A percentile compares a stretch with the other conserved stretches of the same genome.
Evolutionary conservation across 176 grass and related monocot genomes (phyloP).

Genomic region (Ananas comosus): DNA sequence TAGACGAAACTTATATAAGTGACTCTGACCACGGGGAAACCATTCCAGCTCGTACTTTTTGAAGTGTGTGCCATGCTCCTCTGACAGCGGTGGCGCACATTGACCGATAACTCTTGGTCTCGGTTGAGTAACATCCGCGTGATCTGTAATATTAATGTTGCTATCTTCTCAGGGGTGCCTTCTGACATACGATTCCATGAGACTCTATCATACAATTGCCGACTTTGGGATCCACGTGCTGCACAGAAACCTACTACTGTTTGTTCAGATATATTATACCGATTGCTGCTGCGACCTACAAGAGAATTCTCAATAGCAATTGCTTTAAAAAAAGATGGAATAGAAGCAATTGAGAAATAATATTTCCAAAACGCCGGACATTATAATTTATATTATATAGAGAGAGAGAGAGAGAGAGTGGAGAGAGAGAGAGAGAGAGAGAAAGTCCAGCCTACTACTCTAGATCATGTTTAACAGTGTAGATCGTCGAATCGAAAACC

Average conservation of each 20-base stretch:
- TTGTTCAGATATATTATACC: conserved; percentile 60
- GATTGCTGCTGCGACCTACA: conserved; percentile 48
- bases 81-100: conserved; percentile 27
- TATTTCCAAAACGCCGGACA: conserved; percentile 1
- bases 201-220: conserved; percentile 21
- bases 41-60: conserved; percentile 4
- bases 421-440: too few relatives aligned
- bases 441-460: too few relatives aligned
- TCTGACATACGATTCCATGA: conserved; percentile 22
- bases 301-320: background rate
- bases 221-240: conserved; percentile 23
- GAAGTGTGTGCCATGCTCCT: conserved; percentile 27
- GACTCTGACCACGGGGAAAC: conserved; percentile 5
- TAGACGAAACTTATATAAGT: background rate
- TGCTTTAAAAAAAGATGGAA: conserved; percentile 15
- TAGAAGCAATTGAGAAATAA: background rate
- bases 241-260: conserved; percentile 42
- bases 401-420: too few relatives aligned
- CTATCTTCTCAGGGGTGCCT: conserved; percentile 31
- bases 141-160: conserved; percentile 31
- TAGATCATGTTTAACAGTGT: too few relatives aligned
- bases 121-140: conserved; percentile 31
- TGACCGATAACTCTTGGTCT: conserved; percentile 26
- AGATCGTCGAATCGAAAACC: too few relatives aligned
- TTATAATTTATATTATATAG: too few relatives aligned